phyloP scores from a whole-genome alignment of 306 rosid species.

The Castanopsis chinensis region DNA sequence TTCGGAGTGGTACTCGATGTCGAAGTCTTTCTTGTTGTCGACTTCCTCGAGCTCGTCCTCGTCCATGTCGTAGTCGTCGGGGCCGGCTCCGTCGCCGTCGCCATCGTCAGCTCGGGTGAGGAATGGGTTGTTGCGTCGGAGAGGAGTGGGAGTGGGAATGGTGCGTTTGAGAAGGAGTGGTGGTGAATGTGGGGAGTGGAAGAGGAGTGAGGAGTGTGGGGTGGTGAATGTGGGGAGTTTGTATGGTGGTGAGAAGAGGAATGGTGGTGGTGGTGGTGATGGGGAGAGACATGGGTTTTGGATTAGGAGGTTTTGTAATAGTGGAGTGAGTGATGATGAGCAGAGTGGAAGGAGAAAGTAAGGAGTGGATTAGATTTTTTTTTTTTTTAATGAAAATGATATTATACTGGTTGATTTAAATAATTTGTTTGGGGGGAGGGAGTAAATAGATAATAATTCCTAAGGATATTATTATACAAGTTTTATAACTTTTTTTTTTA shows the following conservation, averaged over 20 bases:
- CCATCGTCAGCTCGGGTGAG: slow-evolving; percentile 62
- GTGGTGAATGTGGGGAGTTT: slow-evolving; percentile 12
- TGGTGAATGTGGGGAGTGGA: slow-evolving; percentile 9
- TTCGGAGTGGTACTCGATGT: slow-evolving; percentile 75
- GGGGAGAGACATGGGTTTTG: slow-evolving; percentile 29
- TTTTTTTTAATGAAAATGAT: too few species aligned
- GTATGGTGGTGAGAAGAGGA: slow-evolving; percentile 36
- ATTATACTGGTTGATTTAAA: too few species aligned
- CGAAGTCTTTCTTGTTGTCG: slow-evolving; percentile 90
- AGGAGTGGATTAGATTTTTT: neutral
- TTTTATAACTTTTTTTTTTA: too few species aligned
- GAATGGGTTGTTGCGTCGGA: slow-evolving; percentile 39
- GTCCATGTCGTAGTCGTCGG: slow-evolving; percentile 86
- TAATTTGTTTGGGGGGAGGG: too few species aligned
- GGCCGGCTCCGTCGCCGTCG: slow-evolving; percentile 54
- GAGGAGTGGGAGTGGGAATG: slow-evolving; percentile 5
- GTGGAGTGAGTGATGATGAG: neutral
- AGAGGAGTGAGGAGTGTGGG: slow-evolving; percentile 11
- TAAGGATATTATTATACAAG: too few species aligned
- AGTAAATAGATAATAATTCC: too few species aligned
- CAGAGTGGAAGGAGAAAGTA: neutral
- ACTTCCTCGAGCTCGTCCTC: slow-evolving; percentile 82
- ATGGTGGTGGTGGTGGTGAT: slow-evolving; percentile 29
- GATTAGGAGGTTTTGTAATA: neutral
- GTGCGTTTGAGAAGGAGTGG: slow-evolving; percentile 29